phyloP scores from a whole-genome alignment of 164 flowering plant species.

The Magnolia kwangsiensis region DNA sequence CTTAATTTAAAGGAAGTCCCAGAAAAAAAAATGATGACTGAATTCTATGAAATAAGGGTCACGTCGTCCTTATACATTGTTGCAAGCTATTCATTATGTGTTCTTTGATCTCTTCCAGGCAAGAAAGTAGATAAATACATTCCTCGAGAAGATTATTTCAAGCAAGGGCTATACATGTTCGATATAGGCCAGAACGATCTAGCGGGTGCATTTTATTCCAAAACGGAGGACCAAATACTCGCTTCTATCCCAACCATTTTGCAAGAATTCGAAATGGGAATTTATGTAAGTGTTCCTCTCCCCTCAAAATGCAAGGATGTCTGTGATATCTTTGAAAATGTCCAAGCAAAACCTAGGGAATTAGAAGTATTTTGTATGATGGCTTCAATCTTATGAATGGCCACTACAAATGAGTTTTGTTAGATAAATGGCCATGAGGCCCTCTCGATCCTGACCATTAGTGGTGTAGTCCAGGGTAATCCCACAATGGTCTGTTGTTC shows the following conservation, averaged over 20 bases:
- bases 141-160: conserved; percentile 57
- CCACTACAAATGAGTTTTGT: neutral
- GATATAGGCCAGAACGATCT: conserved; percentile 98
- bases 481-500: too few relatives aligned
- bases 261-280: conserved; percentile 61
- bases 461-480: too few relatives aligned
- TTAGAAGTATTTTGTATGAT: neutral
- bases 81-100: neutral
- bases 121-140: conserved; percentile 48
- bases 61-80: neutral
- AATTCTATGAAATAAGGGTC: neutral
- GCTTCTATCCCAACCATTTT: conserved; percentile 78
- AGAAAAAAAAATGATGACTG: neutral
- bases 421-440: too few relatives aligned
- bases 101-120: conserved; percentile 33
- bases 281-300: conserved; percentile 43
- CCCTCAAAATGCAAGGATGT: neutral
- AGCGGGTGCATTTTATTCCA: conserved; percentile 83
- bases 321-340: neutral
- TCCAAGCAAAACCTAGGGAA: neutral
- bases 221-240: conserved; percentile 75
- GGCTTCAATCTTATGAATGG: neutral
- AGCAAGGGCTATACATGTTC: conserved; percentile 76
- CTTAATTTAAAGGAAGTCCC: too few relatives aligned
- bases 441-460: too few relatives aligned